Evolutionary conservation across 2,329 filamentous ascomycete genomes (phyloP).

Genomic region (Pseudogymnoascus sp.): DNA sequence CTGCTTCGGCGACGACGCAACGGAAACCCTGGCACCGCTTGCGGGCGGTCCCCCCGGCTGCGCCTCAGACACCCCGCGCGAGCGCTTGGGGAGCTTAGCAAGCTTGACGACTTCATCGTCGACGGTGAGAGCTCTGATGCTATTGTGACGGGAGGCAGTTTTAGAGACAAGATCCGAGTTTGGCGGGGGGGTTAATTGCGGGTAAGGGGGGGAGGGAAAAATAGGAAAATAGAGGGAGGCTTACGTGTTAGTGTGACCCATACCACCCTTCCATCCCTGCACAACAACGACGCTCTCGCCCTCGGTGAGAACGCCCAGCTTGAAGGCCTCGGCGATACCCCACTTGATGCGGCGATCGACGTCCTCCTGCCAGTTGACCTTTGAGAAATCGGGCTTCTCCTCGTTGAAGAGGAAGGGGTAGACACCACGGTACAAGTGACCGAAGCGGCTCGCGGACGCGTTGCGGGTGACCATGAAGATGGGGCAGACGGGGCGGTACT

Average conservation of each 20-base stretch:
- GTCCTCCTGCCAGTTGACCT: constrained; percentile 96
- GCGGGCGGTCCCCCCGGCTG: neutral
- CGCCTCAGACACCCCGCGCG: neutral
- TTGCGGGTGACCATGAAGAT: constrained; percentile 99
- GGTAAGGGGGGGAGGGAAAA: neutral
- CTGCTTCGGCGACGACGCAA: neutral
- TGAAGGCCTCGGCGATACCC: constrained; percentile 80
- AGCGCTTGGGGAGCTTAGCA: neutral
- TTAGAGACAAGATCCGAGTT: neutral
- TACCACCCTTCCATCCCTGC: constrained; percentile 84
- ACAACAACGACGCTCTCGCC: constrained; percentile 74
- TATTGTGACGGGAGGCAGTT: neutral
- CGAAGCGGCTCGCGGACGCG: constrained; percentile 73
- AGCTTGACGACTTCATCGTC: neutral
- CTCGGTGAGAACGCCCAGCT: constrained; percentile 64
- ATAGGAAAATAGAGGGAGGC: neutral
- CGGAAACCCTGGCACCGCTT: neutral
- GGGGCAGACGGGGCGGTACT: constrained; percentile 73
- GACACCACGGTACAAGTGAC: constrained; percentile 92
- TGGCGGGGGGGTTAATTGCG: neutral
- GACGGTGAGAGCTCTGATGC: neutral
- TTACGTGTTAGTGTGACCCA: constrained; percentile 80
- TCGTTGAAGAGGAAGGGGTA: constrained; percentile 96
- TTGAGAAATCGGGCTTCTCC: constrained; percentile 86
- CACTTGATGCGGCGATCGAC: constrained; percentile 96